Conservation (phyloP, 23 red algal species). For the Gracilaria domingensis region DNA sequence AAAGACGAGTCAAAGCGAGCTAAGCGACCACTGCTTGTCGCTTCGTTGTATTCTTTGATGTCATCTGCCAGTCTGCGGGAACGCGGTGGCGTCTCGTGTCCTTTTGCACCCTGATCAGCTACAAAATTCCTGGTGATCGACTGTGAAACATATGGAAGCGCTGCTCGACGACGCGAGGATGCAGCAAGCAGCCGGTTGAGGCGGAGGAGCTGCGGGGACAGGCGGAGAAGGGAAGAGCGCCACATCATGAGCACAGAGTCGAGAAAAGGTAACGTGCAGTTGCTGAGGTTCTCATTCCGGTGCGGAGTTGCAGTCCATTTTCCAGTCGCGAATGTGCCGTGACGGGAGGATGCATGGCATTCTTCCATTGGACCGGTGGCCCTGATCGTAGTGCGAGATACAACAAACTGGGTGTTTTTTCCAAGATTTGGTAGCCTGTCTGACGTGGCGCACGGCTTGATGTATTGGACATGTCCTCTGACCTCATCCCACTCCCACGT, state of each 20-base stretch:
- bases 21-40: slow-evolving; percentile 19
- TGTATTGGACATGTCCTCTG: too few species aligned
- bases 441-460: not conserved
- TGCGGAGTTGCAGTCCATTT: not conserved
- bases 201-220: not conserved
- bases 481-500: too few species aligned
- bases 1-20: slow-evolving; percentile 39
- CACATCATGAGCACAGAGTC: not conserved
- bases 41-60: slow-evolving; percentile 34
- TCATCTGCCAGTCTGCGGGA: slow-evolving; percentile 30
- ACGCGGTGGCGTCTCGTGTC: slow-evolving; percentile 3
- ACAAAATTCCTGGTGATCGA: not conserved
- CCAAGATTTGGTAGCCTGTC: too few species aligned
- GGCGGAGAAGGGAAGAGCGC: slow-evolving; percentile 6
- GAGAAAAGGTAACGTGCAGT: not conserved
- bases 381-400: not conserved
- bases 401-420: not conserved
- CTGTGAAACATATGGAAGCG: not conserved
- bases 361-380: not conserved
- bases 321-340: not conserved
- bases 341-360: not conserved
- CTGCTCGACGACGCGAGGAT: not conserved
- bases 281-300: not conserved
- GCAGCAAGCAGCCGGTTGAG: not conserved
- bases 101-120: not conserved